Evolutionary conservation across 2,329 filamentous ascomycete species (phyloP).

Genomic region (Sordariomycetes sp.): DNA sequence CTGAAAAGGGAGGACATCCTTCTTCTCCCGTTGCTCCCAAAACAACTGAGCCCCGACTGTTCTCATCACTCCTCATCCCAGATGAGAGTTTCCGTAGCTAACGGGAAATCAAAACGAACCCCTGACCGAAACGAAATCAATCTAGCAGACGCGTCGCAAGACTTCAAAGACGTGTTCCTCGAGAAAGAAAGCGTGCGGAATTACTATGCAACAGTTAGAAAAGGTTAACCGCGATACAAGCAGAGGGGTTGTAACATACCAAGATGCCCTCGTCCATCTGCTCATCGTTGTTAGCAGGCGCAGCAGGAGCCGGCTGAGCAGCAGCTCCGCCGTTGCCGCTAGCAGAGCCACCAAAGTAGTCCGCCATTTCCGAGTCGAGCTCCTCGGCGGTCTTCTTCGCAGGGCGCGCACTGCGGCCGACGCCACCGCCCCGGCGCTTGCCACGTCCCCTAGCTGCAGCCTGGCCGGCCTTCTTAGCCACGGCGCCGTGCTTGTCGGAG

Average conservation of each 20-base stretch:
- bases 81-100: not conserved
- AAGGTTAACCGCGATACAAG: not conserved
- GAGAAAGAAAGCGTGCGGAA: not conserved
- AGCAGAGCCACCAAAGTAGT: constrained; percentile 65
- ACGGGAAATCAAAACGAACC: not conserved
- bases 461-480: constrained; percentile 33
- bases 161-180: not conserved
- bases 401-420: constrained; percentile 44
- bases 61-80: not conserved
- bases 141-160: not conserved
- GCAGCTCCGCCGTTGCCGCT: constrained; percentile 34
- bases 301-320: constrained; percentile 34
- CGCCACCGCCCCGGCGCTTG: constrained; percentile 34
- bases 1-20: not conserved
- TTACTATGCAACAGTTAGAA: not conserved
- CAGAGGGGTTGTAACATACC: constrained; percentile 4
- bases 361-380: constrained; percentile 93
- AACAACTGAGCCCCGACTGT: not conserved
- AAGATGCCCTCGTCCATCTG: constrained; percentile 59
- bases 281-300: constrained; percentile 40
- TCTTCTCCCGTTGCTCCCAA: not conserved
- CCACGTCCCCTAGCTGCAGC: constrained; percentile 29
- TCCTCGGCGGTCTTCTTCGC: constrained; percentile 88
- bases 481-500: constrained; percentile 53
- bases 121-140: not conserved